Percentiles rank a stretch among this genome's conserved stretches.
phyloP scores from a whole-genome alignment of 169 alveolate genomes.

The Plasmodium vinckei region DNA sequence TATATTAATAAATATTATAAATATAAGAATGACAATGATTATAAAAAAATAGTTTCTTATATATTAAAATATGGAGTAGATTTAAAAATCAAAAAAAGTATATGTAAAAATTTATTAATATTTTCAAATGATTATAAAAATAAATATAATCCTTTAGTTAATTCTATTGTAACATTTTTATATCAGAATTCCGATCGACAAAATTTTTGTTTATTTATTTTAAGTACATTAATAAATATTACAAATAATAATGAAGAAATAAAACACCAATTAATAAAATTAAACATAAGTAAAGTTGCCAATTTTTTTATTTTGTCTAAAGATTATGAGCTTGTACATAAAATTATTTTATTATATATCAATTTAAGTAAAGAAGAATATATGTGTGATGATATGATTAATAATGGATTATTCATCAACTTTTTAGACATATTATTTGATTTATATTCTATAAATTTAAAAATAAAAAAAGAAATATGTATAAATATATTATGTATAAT shows the following conservation, averaged over 20 bases:
- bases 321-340: constrained; percentile 21
- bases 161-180: constrained; percentile 31
- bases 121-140: constrained; percentile 60
- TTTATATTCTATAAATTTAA: constrained; percentile 17
- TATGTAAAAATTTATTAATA: constrained; percentile 28
- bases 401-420: constrained; percentile 34
- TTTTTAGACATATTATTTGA: constrained; percentile 30
- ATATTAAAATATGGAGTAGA: constrained; percentile 40
- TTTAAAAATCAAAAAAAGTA: constrained; percentile 50
- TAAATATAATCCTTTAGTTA: constrained; percentile 28
- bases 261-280: constrained; percentile 13
- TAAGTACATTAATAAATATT: constrained; percentile 47
- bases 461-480: constrained; percentile 46
- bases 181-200: constrained; percentile 4
- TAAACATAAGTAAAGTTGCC: constrained; percentile 12
- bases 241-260: constrained; percentile 40
- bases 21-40: constrained; percentile 32
- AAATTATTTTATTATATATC: constrained; percentile 26
- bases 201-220: constrained; percentile 27
- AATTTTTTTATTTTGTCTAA: constrained; percentile 38
- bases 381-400: constrained; percentile 51
- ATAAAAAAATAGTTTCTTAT: constrained; percentile 43
- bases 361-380: constrained; percentile 42
- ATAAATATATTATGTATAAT: constrained; percentile 53
- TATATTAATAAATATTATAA: constrained; percentile 20